These are phyloP conservation scores for Alternaria viburni DNA, from an alignment of 2,329 filamentous ascomycete genomes.

Conservation along the genomic window DNA sequence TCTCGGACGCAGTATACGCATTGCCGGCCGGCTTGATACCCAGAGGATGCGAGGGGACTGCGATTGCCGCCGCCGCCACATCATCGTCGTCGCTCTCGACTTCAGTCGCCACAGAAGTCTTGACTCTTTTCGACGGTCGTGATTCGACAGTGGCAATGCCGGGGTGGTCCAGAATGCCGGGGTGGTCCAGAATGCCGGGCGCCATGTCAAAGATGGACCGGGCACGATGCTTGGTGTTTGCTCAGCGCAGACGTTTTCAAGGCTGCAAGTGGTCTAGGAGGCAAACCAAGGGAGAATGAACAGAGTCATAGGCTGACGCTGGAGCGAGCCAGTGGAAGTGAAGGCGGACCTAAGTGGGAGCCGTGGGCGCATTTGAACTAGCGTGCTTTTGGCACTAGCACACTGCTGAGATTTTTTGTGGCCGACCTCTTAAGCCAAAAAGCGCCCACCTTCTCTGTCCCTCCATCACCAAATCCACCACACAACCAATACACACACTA, in stretches of 20 bases:
- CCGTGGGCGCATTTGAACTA: conserved; percentile 8
- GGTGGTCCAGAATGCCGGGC: conserved; percentile 41
- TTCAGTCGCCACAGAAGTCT: conserved; percentile 30
- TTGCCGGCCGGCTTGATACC: conserved; percentile 89
- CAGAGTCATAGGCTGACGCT: conserved; percentile 16
- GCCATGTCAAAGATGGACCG: conserved; percentile 33
- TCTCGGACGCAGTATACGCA: conserved; percentile 69
- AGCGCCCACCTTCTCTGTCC: conserved; percentile 31
- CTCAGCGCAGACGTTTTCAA: conserved; percentile 4
- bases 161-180: conserved; percentile 38
- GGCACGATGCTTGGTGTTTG: conserved; percentile 12
- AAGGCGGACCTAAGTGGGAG: conserved; percentile 16
- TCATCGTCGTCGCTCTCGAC: conserved; percentile 33
- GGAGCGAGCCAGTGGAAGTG: conserved; percentile 7
- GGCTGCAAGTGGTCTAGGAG: conserved; percentile 9
- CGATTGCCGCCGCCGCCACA: conserved; percentile 56
- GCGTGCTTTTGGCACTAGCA: conserved; percentile 20
- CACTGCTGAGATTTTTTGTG: conserved; percentile 19
- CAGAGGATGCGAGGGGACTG: conserved; percentile 79
- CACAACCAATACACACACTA: conserved; percentile 32
- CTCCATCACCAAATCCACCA: conserved; percentile 35
- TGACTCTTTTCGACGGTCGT: conserved; percentile 46
- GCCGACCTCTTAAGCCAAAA: conserved; percentile 16
- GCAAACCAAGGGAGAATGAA: conserved; percentile 6
- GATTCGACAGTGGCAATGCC: conserved; percentile 34